Percentiles rank a stretch among this genome's conserved stretches.
Evolutionary conservation across 2,329 filamentous ascomycete genomes (phyloP).

Genomic region (Fusarium sp.): DNA sequence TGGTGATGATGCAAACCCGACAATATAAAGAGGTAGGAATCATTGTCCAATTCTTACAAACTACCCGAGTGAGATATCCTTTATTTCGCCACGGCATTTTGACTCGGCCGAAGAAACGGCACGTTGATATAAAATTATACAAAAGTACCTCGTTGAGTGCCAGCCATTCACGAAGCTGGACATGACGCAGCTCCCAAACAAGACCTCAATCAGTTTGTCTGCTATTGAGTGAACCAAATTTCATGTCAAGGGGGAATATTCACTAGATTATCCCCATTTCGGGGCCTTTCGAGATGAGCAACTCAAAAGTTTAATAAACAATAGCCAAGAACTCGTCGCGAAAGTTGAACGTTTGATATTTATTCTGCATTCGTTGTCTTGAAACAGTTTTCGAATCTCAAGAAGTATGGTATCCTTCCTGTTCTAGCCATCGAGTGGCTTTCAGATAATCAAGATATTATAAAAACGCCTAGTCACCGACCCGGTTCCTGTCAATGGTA

Average conservation of each 20-base stretch:
- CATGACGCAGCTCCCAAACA: neutral
- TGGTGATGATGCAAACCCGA: neutral
- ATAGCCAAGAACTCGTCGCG: neutral
- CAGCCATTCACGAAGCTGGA: neutral
- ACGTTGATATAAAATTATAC: neutral
- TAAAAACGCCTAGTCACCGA: slow-evolving; percentile 33
- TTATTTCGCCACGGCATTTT: neutral
- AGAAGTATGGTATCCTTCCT: slow-evolving; percentile 42
- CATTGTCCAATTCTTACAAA: neutral
- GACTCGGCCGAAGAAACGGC: neutral
- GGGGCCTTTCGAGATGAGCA: neutral
- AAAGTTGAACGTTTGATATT: slow-evolving; percentile 43
- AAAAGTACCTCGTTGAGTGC: neutral
- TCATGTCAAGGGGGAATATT: neutral
- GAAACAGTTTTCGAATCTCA: slow-evolving; percentile 21
- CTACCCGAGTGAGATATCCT: neutral
- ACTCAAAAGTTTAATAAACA: neutral
- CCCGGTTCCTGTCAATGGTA: slow-evolving; percentile 28
- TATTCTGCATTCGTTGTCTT: slow-evolving; percentile 9
- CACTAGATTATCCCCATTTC: neutral
- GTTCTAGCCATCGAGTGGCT: slow-evolving; percentile 33
- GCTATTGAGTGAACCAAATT: neutral
- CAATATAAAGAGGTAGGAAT: neutral
- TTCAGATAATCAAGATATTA: slow-evolving; percentile 39
- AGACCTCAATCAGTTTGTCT: neutral